phyloP scores from a whole-genome alignment of 2,329 filamentous ascomycete species.

The Colletotrichum ledebouriae region DNA sequence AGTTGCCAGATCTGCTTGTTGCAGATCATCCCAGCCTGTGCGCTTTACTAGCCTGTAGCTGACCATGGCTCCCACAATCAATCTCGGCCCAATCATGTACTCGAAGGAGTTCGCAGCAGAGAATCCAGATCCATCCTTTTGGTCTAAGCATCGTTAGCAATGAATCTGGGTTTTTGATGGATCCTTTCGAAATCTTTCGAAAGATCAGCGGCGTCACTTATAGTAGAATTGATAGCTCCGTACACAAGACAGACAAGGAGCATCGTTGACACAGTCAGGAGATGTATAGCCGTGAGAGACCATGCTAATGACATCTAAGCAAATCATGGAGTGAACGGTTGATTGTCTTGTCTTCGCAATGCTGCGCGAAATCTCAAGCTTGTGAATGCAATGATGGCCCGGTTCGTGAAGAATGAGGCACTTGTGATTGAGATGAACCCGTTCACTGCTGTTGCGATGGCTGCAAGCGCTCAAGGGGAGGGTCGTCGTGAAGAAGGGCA shows the following conservation, averaged over 20 bases:
- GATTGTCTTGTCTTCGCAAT: neutral
- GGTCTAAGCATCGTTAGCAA: no score
- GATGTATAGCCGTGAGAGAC: neutral
- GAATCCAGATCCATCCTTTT: neutral
- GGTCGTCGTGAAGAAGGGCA: no score
- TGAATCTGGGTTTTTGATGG: no score
- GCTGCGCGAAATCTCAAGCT: constrained; percentile 4
- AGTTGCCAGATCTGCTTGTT: neutral
- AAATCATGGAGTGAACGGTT: neutral
- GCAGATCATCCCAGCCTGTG: neutral
- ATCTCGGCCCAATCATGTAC: constrained; percentile 5
- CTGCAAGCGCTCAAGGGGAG: no score
- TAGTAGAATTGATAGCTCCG: neutral
- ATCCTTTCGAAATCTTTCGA: neutral
- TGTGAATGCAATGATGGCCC: constrained; percentile 7
- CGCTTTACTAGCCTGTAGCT: constrained; percentile 8
- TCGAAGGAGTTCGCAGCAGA: constrained; percentile 11
- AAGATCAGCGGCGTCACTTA: neutral
- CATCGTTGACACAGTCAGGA: constrained; percentile 1
- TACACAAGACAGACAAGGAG: constrained; percentile 1
- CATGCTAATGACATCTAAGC: neutral
- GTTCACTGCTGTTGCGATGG: no score
- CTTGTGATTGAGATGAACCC: constrained; percentile 9
- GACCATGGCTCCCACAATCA: constrained; percentile 6
- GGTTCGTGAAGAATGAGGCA: constrained; percentile 10